Percentiles rank a stretch among this genome's conserved stretches.
Evolutionary conservation across 148 eudicot genomes (phyloP).

Genomic region (Fagopyrum tataricum): DNA sequence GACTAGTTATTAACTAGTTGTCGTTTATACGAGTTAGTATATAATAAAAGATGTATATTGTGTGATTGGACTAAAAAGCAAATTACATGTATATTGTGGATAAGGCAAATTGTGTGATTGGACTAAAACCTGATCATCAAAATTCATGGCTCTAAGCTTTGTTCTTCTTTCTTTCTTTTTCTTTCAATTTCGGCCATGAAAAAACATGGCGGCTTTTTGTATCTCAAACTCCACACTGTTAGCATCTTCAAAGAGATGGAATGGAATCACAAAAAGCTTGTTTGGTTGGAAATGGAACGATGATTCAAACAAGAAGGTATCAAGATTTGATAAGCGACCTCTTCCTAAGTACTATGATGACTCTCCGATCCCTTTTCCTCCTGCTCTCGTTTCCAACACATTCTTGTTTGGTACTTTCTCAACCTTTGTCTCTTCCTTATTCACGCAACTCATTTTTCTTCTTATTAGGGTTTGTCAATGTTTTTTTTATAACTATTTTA

Average conservation of each 20-base stretch:
- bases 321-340: conserved; percentile 31
- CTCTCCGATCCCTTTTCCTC: conserved; percentile 72
- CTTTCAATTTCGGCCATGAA: not conserved
- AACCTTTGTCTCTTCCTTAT: not conserved
- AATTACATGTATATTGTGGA: not conserved
- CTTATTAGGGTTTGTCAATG: too few relatives aligned
- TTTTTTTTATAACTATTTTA: too few relatives aligned
- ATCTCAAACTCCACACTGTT: conserved; percentile 23
- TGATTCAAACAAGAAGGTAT: conserved; percentile 25
- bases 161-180: not conserved
- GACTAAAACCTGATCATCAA: not conserved
- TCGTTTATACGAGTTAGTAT: too few relatives aligned
- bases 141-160: not conserved
- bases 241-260: conserved; percentile 20
- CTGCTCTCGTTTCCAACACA: conserved; percentile 70
- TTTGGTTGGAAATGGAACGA: conserved; percentile 61
- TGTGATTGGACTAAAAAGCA: not conserved
- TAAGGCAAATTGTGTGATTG: conserved; percentile 9
- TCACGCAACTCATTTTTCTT: too few relatives aligned
- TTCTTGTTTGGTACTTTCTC: conserved; percentile 55
- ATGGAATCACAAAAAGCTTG: conserved; percentile 37
- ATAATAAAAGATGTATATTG: not conserved
- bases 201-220: conserved; percentile 19
- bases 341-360: conserved; percentile 63
- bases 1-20: too few relatives aligned